These are phyloP conservation scores for Aspergillus haitiensis DNA, from an alignment of 495 filamentous ascomycete species.

Conservation along the genomic window DNA sequence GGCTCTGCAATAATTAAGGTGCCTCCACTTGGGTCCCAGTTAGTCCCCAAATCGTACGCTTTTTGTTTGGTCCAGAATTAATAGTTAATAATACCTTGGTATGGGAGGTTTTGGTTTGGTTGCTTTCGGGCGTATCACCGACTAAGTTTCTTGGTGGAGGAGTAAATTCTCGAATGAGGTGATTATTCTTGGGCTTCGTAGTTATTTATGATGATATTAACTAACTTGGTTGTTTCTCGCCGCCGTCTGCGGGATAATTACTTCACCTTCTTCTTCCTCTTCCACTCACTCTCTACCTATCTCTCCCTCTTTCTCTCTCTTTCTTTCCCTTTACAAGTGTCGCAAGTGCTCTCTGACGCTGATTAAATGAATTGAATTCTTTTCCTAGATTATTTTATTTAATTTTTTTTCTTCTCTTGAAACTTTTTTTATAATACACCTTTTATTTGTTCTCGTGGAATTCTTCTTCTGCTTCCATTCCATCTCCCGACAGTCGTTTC, in stretches of 20 bases:
- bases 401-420: no score
- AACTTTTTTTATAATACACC: no score
- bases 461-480: neutral
- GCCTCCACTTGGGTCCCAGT: neutral
- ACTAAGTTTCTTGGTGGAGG: neutral
- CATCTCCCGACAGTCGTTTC: constrained; percentile 4
- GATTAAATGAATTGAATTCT: neutral
- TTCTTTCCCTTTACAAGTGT: neutral
- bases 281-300: neutral
- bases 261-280: no score
- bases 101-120: neutral
- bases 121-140: neutral
- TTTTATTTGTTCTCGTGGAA: neutral
- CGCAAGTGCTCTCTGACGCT: no score
- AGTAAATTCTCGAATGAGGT: neutral
- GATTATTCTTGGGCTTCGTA: neutral
- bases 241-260: neutral
- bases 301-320: neutral
- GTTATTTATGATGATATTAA: neutral
- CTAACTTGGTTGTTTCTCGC: neutral
- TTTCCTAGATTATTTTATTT: constrained; percentile 1
- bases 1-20: constrained; percentile 1
- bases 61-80: neutral
- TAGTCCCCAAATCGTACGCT: neutral
- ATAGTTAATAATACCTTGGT: neutral